These are phyloP conservation scores for Pyrus hybrid DNA, from an alignment of 331 rosid species.

Conservation along the genomic window DNA sequence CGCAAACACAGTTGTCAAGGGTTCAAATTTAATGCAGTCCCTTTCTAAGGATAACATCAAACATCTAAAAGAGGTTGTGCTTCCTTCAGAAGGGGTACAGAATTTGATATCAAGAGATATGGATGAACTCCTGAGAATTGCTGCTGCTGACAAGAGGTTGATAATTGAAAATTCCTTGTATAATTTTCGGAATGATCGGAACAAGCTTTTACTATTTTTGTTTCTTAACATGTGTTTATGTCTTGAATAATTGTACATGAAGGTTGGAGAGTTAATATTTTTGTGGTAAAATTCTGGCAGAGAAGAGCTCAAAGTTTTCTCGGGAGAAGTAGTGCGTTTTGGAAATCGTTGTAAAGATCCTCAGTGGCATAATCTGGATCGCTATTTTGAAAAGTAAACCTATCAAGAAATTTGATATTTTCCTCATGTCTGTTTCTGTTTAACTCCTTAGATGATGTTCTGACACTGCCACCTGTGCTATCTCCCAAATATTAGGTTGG, in stretches of 20 bases:
- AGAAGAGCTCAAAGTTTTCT: constrained; percentile 84
- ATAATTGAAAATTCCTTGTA: background rate
- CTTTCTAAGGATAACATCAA: constrained; percentile 79
- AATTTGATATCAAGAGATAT: constrained; percentile 76
- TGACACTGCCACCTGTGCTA: constrained; percentile 4
- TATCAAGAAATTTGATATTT: constrained; percentile 11
- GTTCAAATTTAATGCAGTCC: constrained; percentile 92
- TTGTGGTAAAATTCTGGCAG: constrained; percentile 59
- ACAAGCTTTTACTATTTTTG: constrained; percentile 6
- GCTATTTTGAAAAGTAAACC: constrained; percentile 88
- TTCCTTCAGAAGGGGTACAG: constrained; percentile 89
- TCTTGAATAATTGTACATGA: constrained; percentile 7
- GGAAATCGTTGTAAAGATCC: constrained; percentile 99
- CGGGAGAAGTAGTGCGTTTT: constrained; percentile 96
- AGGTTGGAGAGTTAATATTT: constrained; percentile 13
- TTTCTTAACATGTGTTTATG: constrained; percentile 11
- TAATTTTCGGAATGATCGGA: background rate
- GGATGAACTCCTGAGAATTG: constrained; percentile 79
- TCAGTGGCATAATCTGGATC: constrained; percentile 94
- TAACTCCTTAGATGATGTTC: background rate
- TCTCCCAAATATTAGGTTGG: constrained; percentile 46
- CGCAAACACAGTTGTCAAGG: constrained; percentile 95
- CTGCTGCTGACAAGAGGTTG: constrained; percentile 97
- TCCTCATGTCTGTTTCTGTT: background rate
- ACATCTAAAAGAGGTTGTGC: constrained; percentile 81